Percentiles rank a stretch among this genome's conserved stretches.
Conservation (phyloP, 2,329 filamentous ascomycete species). For the Metarhizium rileyi region DNA sequence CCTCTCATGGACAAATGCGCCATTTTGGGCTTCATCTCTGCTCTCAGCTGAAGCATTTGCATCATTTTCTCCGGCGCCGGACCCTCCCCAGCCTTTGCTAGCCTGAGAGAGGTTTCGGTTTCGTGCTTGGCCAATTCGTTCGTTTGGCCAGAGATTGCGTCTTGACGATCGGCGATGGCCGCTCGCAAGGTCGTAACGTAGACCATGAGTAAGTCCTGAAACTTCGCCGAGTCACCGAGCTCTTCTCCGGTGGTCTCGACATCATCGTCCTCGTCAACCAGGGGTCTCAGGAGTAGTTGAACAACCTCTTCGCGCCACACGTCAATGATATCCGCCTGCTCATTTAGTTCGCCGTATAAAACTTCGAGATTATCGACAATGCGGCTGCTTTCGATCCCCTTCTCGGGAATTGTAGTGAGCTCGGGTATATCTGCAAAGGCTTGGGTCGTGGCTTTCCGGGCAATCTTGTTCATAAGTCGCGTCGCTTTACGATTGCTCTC, state of each 20-base stretch:
- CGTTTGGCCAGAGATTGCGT: slow-evolving; percentile 65
- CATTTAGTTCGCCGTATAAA: slow-evolving; percentile 57
- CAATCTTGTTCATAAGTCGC: slow-evolving; percentile 52
- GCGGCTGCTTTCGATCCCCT: slow-evolving; percentile 63
- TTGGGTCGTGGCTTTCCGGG: slow-evolving; percentile 39
- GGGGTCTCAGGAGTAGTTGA: slow-evolving; percentile 58
- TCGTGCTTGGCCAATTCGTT: slow-evolving; percentile 70
- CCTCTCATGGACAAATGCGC: slow-evolving; percentile 58
- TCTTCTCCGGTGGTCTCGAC: slow-evolving; percentile 78
- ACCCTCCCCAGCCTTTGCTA: slow-evolving; percentile 55
- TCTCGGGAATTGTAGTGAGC: slow-evolving; percentile 36
- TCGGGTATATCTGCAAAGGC: slow-evolving; percentile 55
- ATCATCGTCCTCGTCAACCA: slow-evolving; percentile 73
- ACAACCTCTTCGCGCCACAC: slow-evolving; percentile 67
- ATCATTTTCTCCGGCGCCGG: slow-evolving; percentile 58
- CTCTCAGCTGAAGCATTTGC: slow-evolving; percentile 39
- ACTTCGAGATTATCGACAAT: slow-evolving; percentile 57
- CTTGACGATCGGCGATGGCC: slow-evolving; percentile 67
- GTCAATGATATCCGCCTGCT: slow-evolving; percentile 60
- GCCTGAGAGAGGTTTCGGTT: slow-evolving; percentile 47
- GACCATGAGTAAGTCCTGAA: slow-evolving; percentile 81
- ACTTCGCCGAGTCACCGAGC: slow-evolving; percentile 76
- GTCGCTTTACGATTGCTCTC: slow-evolving; percentile 31
- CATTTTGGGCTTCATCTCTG: slow-evolving; percentile 36
- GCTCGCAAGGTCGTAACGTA: slow-evolving; percentile 73